These are phyloP conservation scores for Yarrowia bubula DNA, from an alignment of 805 yeast genomes.

Conservation along the genomic window DNA sequence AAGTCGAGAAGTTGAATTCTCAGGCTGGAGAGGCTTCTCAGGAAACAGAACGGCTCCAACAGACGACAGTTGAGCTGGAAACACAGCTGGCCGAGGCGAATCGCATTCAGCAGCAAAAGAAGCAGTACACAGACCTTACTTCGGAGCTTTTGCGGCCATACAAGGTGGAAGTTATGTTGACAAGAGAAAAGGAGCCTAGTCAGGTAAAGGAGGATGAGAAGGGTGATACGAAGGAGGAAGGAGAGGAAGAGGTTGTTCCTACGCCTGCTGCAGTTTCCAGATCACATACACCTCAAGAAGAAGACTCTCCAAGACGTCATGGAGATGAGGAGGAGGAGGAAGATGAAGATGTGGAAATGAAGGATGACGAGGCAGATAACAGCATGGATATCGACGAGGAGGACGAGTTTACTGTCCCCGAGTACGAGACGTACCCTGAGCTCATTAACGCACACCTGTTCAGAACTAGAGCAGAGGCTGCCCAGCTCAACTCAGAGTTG, in stretches of 20 bases:
- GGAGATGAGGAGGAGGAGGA: conserved; percentile 27
- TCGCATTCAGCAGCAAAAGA: conserved; percentile 5
- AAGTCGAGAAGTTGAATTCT: neutral
- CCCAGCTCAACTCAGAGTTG: conserved; percentile 9
- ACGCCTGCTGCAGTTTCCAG: neutral
- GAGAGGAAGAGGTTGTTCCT: neutral
- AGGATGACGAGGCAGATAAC: conserved; percentile 25
- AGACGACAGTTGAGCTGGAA: conserved; percentile 7
- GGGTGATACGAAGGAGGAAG: neutral
- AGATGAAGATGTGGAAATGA: conserved; percentile 28
- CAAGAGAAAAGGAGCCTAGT: neutral
- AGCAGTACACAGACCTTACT: conserved; percentile 7
- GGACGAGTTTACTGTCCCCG: neutral
- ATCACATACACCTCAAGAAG: conserved; percentile 1
- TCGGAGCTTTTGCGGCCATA: conserved; percentile 4
- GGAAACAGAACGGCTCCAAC: neutral
- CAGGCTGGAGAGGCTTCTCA: neutral
- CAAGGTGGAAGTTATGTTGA: conserved; percentile 24
- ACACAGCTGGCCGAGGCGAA: neutral
- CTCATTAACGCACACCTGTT: conserved; percentile 4
- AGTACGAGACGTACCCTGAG: conserved; percentile 6
- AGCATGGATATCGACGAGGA: conserved; percentile 10
- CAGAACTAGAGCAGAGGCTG: conserved; percentile 5
- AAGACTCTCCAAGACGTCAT: conserved; percentile 10
- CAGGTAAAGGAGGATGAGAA: neutral